A percentile compares a stretch with the other conserved stretches of the same genome.
Conservation (phyloP, 2,329 filamentous ascomycete species). For the Drechslerella stenobrocha region DNA sequence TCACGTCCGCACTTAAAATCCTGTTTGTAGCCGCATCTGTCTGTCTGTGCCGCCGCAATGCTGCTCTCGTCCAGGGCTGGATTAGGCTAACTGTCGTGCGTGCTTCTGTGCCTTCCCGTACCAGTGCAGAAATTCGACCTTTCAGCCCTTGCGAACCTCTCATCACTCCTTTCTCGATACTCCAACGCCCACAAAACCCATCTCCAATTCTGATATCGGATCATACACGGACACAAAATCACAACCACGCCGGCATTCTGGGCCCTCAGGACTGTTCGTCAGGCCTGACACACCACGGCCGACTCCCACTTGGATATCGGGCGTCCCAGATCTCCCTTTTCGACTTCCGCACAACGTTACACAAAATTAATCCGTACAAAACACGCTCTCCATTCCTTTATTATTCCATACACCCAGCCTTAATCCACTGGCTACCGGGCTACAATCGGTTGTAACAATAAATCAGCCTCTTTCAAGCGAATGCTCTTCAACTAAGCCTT, state of each 20-base stretch:
- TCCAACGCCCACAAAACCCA: background rate
- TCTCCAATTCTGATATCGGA: background rate
- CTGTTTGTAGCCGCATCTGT: no score
- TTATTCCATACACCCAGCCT: constrained; percentile 20
- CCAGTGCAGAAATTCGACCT: constrained; percentile 6
- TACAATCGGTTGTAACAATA: background rate
- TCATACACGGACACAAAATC: background rate
- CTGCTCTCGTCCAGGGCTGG: constrained; percentile 1
- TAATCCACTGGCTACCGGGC: background rate
- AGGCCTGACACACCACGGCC: background rate
- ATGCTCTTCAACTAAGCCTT: background rate
- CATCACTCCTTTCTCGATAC: constrained; percentile 20
- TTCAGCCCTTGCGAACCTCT: constrained; percentile 10
- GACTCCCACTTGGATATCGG: constrained; percentile 1
- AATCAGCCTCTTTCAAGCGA: background rate
- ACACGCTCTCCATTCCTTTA: background rate
- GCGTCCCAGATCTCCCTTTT: constrained; percentile 9
- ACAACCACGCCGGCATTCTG: constrained; percentile 16
- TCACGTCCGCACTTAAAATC: no score
- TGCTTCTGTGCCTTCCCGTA: background rate
- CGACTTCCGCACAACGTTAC: constrained; percentile 26
- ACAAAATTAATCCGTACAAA: constrained; percentile 38
- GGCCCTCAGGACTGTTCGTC: constrained; percentile 5
- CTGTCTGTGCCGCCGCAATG: background rate
- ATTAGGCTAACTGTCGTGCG: constrained; percentile 26